Base-by-base conservation (phyloP, 768 basidiomycete genomes). In the Podaxis pistillaris region DNA sequence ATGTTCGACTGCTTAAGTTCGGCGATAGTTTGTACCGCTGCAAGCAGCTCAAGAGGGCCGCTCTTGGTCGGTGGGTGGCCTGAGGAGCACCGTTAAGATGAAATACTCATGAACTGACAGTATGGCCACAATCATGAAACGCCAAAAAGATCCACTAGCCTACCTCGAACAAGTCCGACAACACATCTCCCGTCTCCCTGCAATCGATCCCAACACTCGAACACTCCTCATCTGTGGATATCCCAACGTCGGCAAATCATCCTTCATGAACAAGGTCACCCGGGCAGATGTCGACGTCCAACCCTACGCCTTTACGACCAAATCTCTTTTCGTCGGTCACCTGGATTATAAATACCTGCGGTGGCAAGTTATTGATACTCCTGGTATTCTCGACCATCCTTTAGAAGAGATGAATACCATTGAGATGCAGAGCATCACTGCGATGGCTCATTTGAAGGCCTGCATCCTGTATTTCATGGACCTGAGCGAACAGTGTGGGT, bases 401-500 rank as follows among this genome's bases (percentile, higher is more conserved):
- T 82, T 98, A 36, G 96, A 99, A 76, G 97, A 99, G 56, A 98
- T 99, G 97, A 98, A 98, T 82, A 98, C 96, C 63, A 99, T 99
- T 69, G 97, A 99, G 79, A 99, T 98, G 96, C 97, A 99, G 81
- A 96, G 93, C 69, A 97, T 97, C 73, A 98, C 96, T 40, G 97
- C 97, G 13, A 81, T 99, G 65, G 97, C 97, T 6, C 97, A 99
- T 77, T 78, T 99, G 50, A 94, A 97, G 76, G 86, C 89, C 67
- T 96, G 94, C 72, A 83, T 98, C 9, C 77, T 99, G 73, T 99
- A 98, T 79, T 99, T 98, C 73, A 98, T 99, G 95, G 97, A 99
- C 75, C 83, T 98, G 33, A 93, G 90, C 66, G 97, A 98, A 76
- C 97, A 99, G 73, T 99, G 97, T 76, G 97, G 97, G 11, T 99